Percentiles rank a stretch among this genome's conserved stretches.
phyloP scores from a whole-genome alignment of 2,329 filamentous ascomycete genomes.

The Dothideomycetes sp. region DNA sequence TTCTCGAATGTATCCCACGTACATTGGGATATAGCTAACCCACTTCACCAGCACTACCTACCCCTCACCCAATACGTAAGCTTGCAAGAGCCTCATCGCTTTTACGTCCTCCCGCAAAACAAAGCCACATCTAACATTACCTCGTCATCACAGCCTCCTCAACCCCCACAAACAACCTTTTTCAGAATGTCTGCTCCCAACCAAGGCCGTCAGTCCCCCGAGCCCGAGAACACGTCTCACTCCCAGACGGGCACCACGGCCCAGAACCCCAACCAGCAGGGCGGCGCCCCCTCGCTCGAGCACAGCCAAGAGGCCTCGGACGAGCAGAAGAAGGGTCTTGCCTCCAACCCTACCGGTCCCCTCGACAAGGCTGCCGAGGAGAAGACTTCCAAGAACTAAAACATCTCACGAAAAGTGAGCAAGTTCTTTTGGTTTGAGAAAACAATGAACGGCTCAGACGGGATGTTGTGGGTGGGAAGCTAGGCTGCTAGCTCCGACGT shows the following conservation, averaged over 20 bases:
- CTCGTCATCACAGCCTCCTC: background rate
- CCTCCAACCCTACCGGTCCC: constrained; percentile 55
- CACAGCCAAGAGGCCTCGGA: constrained; percentile 41
- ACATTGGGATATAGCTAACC: too few relatives aligned
- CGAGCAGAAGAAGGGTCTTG: constrained; percentile 41
- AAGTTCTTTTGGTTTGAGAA: too few relatives aligned
- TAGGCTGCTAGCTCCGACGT: too few relatives aligned
- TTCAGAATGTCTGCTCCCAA: constrained; percentile 50
- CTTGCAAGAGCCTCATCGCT: too few relatives aligned
- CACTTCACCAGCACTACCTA: too few relatives aligned
- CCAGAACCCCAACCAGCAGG: constrained; percentile 47
- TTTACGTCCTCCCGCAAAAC: too few relatives aligned
- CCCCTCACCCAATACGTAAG: too few relatives aligned
- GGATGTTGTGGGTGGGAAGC: too few relatives aligned
- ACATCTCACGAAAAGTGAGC: too few relatives aligned
- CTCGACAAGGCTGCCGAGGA: constrained; percentile 50
- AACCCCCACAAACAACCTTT: background rate
- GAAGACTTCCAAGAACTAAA: constrained; percentile 46
- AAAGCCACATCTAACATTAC: too few relatives aligned
- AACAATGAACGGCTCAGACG: too few relatives aligned
- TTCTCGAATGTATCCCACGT: too few relatives aligned
- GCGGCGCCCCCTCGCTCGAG: constrained; percentile 25
- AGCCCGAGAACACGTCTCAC: constrained; percentile 54
- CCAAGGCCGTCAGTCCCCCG: constrained; percentile 66
- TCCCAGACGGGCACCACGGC: constrained; percentile 52